Conservation (phyloP, 495 filamentous ascomycete genomes). For the Daldinia decipiens region DNA sequence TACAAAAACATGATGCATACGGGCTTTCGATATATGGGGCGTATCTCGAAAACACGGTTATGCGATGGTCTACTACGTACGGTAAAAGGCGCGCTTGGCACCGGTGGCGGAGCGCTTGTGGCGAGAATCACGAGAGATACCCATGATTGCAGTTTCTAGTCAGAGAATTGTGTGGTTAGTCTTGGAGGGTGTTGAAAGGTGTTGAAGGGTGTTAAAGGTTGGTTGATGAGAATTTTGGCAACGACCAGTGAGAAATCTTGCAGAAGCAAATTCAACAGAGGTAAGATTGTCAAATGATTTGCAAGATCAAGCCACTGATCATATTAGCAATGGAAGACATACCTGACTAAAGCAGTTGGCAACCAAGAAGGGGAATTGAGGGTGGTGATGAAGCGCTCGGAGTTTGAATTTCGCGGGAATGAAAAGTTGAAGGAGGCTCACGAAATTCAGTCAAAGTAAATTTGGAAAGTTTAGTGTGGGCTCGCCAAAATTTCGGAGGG, state of each 20-base stretch:
- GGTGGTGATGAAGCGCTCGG: conserved; percentile 41
- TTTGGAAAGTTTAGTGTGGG: conserved; percentile 44
- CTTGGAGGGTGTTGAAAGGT: conserved; percentile 19
- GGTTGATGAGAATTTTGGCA: conserved; percentile 4
- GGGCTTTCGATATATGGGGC: conserved; percentile 63
- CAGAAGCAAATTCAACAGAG: conserved; percentile 1
- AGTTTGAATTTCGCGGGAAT: conserved; percentile 38
- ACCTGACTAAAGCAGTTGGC: conserved; percentile 47
- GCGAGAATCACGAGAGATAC: conserved; percentile 99
- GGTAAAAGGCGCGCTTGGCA: conserved; percentile 95
- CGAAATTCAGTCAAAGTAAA: conserved; percentile 34
- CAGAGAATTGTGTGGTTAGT: conserved; percentile 33
- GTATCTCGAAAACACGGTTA: conserved; percentile 34
- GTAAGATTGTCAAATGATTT: background rate
- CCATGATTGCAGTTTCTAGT: conserved; percentile 73
- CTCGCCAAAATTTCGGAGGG: conserved; percentile 48
- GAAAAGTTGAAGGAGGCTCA: conserved; percentile 34
- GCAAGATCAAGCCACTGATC: conserved; percentile 1
- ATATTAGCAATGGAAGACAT: conserved; percentile 25
- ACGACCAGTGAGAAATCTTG: background rate
- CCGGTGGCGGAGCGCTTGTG: conserved; percentile 98
- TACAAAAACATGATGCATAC: conserved; percentile 52
- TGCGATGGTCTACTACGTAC: conserved; percentile 58
- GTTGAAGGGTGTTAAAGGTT: no score
- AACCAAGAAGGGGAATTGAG: conserved; percentile 42